These are phyloP conservation scores for Omphalea diandra DNA, from an alignment of 441 rosid species.

Conservation along the genomic window DNA sequence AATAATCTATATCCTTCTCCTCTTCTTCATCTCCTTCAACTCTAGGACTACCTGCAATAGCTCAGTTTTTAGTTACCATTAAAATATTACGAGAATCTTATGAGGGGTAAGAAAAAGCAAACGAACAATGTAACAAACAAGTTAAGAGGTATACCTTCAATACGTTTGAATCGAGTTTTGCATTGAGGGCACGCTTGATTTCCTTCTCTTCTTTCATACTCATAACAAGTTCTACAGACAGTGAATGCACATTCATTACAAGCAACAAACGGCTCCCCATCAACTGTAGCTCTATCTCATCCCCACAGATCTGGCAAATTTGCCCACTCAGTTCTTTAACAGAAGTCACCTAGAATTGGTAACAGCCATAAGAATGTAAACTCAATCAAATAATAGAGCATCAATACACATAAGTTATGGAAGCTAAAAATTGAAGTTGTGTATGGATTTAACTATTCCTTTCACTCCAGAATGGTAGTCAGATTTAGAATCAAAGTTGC, in stretches of 20 bases:
- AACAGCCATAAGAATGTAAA: conserved; percentile 15
- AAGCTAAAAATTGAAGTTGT: conserved; percentile 12
- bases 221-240: conserved; percentile 74
- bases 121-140: background rate
- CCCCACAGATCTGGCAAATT: conserved; percentile 83
- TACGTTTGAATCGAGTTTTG: conserved; percentile 73
- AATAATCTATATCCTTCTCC: conserved; percentile 64
- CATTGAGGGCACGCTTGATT: conserved; percentile 83
- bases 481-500: conserved; percentile 25
- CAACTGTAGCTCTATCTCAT: conserved; percentile 61
- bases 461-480: conserved; percentile 2
- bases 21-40: conserved; percentile 91
- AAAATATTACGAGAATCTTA: background rate
- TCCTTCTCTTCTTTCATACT: conserved; percentile 84
- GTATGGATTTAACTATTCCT: conserved; percentile 9
- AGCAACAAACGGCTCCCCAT: conserved; percentile 79
- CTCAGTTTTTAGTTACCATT: conserved; percentile 16
- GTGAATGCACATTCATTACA: conserved; percentile 94
- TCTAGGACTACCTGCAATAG: conserved; percentile 61
- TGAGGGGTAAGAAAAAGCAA: background rate
- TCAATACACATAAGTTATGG: background rate
- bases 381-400: conserved; percentile 8
- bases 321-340: conserved; percentile 70
- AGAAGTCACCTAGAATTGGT: conserved; percentile 50
- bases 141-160: conserved; percentile 47